Evolutionary conservation across 495 filamentous ascomycete genomes (phyloP).

Genomic region (Oleoguttula mirabilis): DNA sequence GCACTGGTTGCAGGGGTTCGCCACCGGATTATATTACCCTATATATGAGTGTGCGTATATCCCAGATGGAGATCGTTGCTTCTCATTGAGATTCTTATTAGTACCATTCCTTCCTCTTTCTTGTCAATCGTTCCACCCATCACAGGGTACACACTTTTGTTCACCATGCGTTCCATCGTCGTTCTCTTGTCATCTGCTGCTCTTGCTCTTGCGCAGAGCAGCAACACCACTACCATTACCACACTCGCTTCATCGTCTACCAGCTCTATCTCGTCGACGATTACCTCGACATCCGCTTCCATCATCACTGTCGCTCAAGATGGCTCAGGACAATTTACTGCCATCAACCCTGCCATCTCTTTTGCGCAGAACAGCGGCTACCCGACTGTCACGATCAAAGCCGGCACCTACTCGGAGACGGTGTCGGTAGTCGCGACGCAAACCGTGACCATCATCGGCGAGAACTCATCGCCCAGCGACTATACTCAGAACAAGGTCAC

Average conservation of each 20-base stretch:
- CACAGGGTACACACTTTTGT: no score
- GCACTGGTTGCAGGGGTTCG: no score
- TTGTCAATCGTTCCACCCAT: no score
- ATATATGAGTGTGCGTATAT: no score
- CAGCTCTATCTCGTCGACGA: neutral
- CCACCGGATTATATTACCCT: no score
- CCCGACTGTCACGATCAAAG: neutral
- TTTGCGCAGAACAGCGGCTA: slow-evolving; percentile 4
- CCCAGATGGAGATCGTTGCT: no score
- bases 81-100: no score
- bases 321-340: slow-evolving; percentile 14
- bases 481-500: neutral
- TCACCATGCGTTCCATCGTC: no score
- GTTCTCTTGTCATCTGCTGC: no score
- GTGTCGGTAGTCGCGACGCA: neutral
- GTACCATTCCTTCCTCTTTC: no score
- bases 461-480: neutral
- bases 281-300: neutral
- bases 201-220: no score
- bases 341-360: slow-evolving; percentile 5
- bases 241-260: neutral
- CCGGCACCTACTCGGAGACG: slow-evolving; percentile 6
- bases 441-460: slow-evolving; percentile 6
- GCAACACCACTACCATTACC: neutral
- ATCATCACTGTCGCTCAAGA: slow-evolving; percentile 13